Evolutionary conservation across 306 rosid genomes (phyloP).

Genomic region (Citrullus colocynthis): DNA sequence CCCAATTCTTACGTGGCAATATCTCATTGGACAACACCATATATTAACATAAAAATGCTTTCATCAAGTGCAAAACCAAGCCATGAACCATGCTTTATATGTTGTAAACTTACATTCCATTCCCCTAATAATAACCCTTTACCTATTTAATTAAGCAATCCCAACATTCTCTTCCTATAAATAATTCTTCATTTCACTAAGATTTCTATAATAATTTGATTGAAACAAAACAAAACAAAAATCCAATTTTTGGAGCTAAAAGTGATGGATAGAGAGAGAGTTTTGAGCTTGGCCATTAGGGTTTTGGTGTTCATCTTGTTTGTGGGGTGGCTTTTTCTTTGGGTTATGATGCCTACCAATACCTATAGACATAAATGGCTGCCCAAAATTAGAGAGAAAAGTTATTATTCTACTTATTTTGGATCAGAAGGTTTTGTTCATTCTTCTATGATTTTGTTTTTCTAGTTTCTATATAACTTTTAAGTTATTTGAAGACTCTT

Average conservation of each 20-base stretch:
- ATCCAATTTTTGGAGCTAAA: not conserved
- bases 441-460: not conserved
- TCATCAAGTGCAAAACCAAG: not conserved
- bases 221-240: not conserved
- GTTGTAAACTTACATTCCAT: not conserved
- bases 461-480: not conserved
- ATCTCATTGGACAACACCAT: not conserved
- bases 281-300: slow-evolving; percentile 20
- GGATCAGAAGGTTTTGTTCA: slow-evolving; percentile 40
- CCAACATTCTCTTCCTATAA: not conserved
- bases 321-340: slow-evolving; percentile 30
- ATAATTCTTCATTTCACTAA: not conserved
- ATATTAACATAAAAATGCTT: not conserved
- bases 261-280: not conserved
- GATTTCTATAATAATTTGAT: not conserved
- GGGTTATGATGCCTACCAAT: slow-evolving; percentile 54
- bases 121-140: not conserved
- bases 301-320: slow-evolving; percentile 22
- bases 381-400: slow-evolving; percentile 15
- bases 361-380: slow-evolving; percentile 24
- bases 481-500: not conserved
- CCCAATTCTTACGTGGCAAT: not conserved
- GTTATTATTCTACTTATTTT: slow-evolving; percentile 21
- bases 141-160: not conserved
- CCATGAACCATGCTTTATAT: slow-evolving; percentile 24